Base-by-base conservation (phyloP, 345 rosid genomes). In the Eutrema heterophyllum region DNA sequence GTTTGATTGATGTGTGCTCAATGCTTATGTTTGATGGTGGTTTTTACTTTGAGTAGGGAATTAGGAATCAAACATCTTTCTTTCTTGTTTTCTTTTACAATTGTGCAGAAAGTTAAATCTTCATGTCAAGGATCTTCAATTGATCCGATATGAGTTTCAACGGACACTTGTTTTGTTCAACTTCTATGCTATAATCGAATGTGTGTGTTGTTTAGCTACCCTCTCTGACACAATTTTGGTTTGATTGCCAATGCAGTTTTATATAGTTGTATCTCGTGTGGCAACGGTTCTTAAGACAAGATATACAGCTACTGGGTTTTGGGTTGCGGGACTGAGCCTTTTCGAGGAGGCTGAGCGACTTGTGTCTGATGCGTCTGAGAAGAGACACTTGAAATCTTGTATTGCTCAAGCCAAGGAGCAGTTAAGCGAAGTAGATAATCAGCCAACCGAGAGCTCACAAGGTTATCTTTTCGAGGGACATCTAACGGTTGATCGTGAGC, bases 381-480 rank as follows among this genome's bases (percentile, higher is more conserved):
- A 87, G 82, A 75, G 72, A 38, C 87, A 86, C 33, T 82, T 91
- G 83, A 87, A 56, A 77, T 77, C 71, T 52, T 91, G 86, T 77
- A 84, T 94, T 50, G 81, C 83, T 72, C 86, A 83, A 79, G 93
- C 96, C 1, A 90, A 78, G 41, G 96, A 89, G 9, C 91, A 89
- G 49, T 71, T 93, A 78, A 79, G 73, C 65, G 59, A 79, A 30
- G 65, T 66, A 4, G 90, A 85, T 32, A 77, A 66, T 48, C 89
- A 81, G 0, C 75, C 82, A 0, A 73, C 62, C 0, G 70, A 60
- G 16, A 83, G 39, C 62, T 49, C 85, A 7, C 73, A 72, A 85
- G 96, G 97, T 29, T 92, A 92, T 80, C 87, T 90, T 65, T 92
- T 95, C 64, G 99, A 92, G 73, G 97, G 97, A 52, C 99, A 95